Conservation (phyloP, 2,329 filamentous ascomycete species). For the Venturia nashicola region DNA sequence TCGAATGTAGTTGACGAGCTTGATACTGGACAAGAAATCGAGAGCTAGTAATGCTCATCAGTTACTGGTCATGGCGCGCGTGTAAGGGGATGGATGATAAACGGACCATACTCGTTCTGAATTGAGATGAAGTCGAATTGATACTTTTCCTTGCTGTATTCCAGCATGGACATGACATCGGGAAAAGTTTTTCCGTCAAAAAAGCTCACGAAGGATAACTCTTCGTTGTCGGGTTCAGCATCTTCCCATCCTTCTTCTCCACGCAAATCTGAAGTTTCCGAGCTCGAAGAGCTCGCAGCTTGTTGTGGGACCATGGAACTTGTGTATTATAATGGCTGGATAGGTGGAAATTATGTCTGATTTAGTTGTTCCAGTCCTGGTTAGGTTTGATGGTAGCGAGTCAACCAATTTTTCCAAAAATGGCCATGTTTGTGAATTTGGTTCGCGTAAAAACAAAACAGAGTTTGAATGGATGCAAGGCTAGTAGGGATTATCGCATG, state of each 20-base stretch:
- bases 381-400: background rate
- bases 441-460: background rate
- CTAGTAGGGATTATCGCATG: background rate
- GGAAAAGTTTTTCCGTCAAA: slow-evolving; percentile 25
- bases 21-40: slow-evolving; percentile 33
- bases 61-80: background rate
- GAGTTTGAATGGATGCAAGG: background rate
- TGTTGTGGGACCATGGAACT: background rate
- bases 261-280: background rate
- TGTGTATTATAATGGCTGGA: too few species aligned
- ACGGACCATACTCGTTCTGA: slow-evolving; percentile 23
- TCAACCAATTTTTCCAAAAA: background rate
- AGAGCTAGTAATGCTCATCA: slow-evolving; percentile 19
- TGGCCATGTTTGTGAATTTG: background rate
- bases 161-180: slow-evolving; percentile 22
- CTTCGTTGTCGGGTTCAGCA: slow-evolving; percentile 26
- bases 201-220: slow-evolving; percentile 26
- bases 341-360: background rate
- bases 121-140: slow-evolving; percentile 28
- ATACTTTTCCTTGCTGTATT: slow-evolving; percentile 24
- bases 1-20: slow-evolving; percentile 38
- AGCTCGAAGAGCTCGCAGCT: slow-evolving; percentile 1
- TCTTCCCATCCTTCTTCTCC: slow-evolving; percentile 30
- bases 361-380: background rate
- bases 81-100: background rate